Conservation (phyloP, 345 rosid genomes). For the Psidium guajava region DNA sequence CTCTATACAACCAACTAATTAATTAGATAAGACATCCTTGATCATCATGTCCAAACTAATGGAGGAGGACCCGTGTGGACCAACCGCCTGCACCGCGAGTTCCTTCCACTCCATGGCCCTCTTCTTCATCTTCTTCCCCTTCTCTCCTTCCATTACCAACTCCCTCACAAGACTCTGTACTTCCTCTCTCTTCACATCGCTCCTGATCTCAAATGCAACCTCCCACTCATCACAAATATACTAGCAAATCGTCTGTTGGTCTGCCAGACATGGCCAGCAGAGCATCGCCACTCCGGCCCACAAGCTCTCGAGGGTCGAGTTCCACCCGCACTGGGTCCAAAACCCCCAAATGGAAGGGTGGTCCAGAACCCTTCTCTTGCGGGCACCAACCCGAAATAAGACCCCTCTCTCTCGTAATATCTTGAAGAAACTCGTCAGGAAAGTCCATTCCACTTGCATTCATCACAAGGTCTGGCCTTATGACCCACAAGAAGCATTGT, state of each 20-base stretch:
- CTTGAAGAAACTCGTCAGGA: slow-evolving; percentile 17
- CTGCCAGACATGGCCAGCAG: slow-evolving; percentile 46
- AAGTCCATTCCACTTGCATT: slow-evolving; percentile 20
- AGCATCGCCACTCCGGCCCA: slow-evolving; percentile 31
- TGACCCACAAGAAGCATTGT: slow-evolving; percentile 36
- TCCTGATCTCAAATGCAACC: slow-evolving; percentile 34
- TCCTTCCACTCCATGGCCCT: neutral
- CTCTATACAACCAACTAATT: neutral
- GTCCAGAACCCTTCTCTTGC: slow-evolving; percentile 34
- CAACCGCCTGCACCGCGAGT: slow-evolving; percentile 9
- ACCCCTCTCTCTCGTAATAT: slow-evolving; percentile 17
- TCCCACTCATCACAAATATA: slow-evolving; percentile 30
- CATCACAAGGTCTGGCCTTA: slow-evolving; percentile 30
- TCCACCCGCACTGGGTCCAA: slow-evolving; percentile 31
- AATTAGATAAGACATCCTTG: neutral
- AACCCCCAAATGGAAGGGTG: slow-evolving; percentile 29
- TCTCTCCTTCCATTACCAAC: neutral
- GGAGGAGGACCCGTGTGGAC: slow-evolving; percentile 17
- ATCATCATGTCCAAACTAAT: neutral
- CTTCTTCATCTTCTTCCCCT: neutral
- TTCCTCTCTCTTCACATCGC: slow-evolving; percentile 25
- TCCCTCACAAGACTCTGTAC: neutral
- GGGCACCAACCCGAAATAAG: slow-evolving; percentile 41
- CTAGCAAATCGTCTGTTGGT: slow-evolving; percentile 40
- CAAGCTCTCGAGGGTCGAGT: slow-evolving; percentile 39